A percentile compares a stretch with the other conserved stretches of the same genome.
Conservation (phyloP, 208 protist genomes). For the Leishmania tarentolae region DNA sequence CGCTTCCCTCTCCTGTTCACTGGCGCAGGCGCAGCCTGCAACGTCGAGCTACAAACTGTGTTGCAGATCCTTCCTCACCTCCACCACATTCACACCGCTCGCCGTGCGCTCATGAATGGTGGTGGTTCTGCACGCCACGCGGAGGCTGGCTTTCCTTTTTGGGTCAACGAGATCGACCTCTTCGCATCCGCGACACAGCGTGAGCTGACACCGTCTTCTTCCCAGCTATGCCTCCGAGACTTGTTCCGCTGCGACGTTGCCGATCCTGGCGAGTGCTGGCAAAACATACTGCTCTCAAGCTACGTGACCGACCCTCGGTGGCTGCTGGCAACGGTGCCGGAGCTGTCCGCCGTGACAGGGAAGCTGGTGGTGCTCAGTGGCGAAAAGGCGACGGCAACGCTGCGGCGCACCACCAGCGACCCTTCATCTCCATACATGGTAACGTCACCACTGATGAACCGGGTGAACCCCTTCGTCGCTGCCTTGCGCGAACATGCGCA, state of each 20-base stretch:
- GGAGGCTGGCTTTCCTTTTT: background rate
- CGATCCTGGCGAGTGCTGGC: constrained; percentile 55
- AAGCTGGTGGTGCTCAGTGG: constrained; percentile 62
- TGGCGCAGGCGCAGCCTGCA: background rate
- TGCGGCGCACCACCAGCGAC: background rate
- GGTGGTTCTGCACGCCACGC: background rate
- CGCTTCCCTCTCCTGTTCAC: background rate
- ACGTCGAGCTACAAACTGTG: background rate
- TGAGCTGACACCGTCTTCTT: background rate
- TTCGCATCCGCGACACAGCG: background rate
- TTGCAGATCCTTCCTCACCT: background rate
- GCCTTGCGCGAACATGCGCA: background rate
- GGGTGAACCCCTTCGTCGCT: constrained; percentile 24
- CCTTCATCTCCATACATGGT: background rate
- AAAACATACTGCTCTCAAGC: constrained; percentile 57
- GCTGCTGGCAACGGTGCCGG: constrained; percentile 47
- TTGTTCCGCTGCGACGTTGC: constrained; percentile 50
- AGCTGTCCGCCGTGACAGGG: constrained; percentile 31
- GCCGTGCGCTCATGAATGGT: constrained; percentile 4
- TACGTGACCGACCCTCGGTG: constrained; percentile 79
- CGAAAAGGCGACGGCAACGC: constrained; percentile 45
- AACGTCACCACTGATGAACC: constrained; percentile 19
- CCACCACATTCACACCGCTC: background rate
- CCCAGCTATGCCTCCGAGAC: constrained; percentile 36
- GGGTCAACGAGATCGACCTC: constrained; percentile 8